Conservation (phyloP, 768 basidiomycete species). For the Coprinopsis cinerea region DNA sequence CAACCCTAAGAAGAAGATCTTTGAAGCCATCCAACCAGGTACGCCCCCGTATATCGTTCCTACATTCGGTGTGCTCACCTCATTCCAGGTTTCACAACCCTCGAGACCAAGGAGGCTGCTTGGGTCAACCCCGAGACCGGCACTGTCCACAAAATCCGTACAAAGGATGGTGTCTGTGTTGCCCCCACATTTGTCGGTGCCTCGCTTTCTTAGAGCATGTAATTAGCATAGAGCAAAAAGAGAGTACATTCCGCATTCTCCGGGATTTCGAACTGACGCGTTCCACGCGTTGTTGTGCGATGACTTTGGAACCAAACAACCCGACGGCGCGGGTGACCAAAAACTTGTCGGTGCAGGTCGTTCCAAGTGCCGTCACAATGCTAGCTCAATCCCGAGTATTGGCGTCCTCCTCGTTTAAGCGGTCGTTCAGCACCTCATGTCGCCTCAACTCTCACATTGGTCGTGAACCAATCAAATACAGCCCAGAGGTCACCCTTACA, state of each 20-base stretch:
- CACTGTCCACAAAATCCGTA: conserved; percentile 77
- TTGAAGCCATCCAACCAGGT: conserved; percentile 89
- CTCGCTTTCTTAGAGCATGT: conserved; percentile 65
- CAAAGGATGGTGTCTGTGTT: conserved; percentile 75
- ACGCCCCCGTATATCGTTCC: background rate
- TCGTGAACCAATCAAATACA: conserved; percentile 48
- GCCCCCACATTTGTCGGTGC: conserved; percentile 84
- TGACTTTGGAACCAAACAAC: conserved; percentile 10
- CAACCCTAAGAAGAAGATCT: conserved; percentile 99
- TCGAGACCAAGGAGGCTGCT: conserved; percentile 82
- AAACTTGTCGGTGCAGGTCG: conserved; percentile 1
- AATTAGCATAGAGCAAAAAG: background rate
- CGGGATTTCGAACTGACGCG: background rate
- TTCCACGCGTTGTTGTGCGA: conserved; percentile 14
- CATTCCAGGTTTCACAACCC: conserved; percentile 68
- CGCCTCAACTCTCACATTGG: conserved; percentile 53
- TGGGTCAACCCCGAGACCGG: conserved; percentile 87
- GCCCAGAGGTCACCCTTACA: conserved; percentile 36
- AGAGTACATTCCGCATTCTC: background rate
- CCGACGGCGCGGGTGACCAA: too few relatives aligned
- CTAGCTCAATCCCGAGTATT: conserved; percentile 19
- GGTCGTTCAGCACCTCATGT: conserved; percentile 47
- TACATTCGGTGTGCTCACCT: background rate
- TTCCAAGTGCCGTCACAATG: conserved; percentile 24
- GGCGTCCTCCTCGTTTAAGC: conserved; percentile 27